Conservation (phyloP, 129 eudicot species). For the Erigeron canadensis region DNA sequence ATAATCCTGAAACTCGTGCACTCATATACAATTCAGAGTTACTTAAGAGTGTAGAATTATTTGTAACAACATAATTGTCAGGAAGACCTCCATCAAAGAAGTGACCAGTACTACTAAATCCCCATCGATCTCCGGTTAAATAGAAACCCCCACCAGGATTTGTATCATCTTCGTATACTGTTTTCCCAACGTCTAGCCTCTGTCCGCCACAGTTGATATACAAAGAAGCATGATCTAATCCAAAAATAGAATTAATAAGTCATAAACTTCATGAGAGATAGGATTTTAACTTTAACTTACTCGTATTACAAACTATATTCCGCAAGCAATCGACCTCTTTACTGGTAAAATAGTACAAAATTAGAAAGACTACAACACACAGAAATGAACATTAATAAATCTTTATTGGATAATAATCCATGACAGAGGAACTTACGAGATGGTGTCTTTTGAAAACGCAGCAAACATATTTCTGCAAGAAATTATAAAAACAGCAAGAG, state of each 20-base stretch:
- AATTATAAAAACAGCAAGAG: constrained; percentile 2
- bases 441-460: constrained; percentile 24
- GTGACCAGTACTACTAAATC: constrained; percentile 72
- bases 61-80: constrained; percentile 21
- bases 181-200: constrained; percentile 22
- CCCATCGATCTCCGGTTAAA: constrained; percentile 44
- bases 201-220: constrained; percentile 81
- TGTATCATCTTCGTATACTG: constrained; percentile 43
- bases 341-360: constrained; percentile 20
- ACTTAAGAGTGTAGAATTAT: constrained; percentile 16
- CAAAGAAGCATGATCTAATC: constrained; percentile 44
- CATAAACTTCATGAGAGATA: constrained; percentile 14
- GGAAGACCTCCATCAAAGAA: constrained; percentile 41
- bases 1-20: constrained; percentile 66
- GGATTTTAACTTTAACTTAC: constrained; percentile 21
- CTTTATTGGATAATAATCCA: neutral
- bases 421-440: constrained; percentile 34
- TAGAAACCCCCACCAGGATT: constrained; percentile 38
- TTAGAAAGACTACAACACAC: constrained; percentile 2
- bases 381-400: neutral
- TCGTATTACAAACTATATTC: constrained; percentile 19
- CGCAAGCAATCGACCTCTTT: constrained; percentile 34
- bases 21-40: constrained; percentile 34
- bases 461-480: constrained; percentile 37
- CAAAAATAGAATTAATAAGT: neutral